Evolutionary conservation across 2,329 filamentous ascomycete species (phyloP), one percentile per base, ranked within the genome.

Genomic region (Talaromyces verruculosus): DNA sequence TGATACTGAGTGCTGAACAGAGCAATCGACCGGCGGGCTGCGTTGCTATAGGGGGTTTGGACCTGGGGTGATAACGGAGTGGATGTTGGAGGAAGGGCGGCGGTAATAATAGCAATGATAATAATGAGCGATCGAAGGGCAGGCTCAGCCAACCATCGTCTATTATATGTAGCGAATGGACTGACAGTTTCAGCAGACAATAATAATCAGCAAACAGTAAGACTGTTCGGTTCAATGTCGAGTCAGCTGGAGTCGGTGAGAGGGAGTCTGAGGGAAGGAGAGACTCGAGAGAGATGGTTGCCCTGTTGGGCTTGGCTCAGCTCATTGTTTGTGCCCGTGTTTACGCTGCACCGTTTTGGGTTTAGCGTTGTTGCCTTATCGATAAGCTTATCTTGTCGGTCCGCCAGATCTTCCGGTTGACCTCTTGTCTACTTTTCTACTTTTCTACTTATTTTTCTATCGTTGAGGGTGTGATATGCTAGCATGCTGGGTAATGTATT

Each of bases 301-400:
- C 61, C 55, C 19, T 67, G 65, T 64, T 64, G 53, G 65, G 65
- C 25, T 64, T 63, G 65, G 65, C n/a, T 30, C 45, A 19, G 64
- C 58, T 57, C n/a, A 28, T 25, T 58, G 49, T 57, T 65, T 66
- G 60, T 66, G 61, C 60, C 55, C 55, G 57, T 67, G 65, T 67
- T 67, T 67, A 67, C 65, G 61, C 65, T 51, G 61, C 45, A 19
- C 65, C 61, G 33, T 19, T 67, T 67, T 35, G 57, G 62, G 65
- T 2, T 53, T 67, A 67, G 65, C 41, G 37, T 57, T 19, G 7
- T n/a, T 30, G n/a, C 13, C 41, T 51, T 62, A 49, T 60, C 57
- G 57, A 60, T 60, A 60, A 60, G 57, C 39, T 60, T 60, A 60
- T 28, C 39, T 22, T 17, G 15, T 30, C 47, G 25, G 47, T 1